Base-by-base conservation (phyloP, 225 moss, liverwort and hornwort species). In the Sphagnum contortum region DNA sequence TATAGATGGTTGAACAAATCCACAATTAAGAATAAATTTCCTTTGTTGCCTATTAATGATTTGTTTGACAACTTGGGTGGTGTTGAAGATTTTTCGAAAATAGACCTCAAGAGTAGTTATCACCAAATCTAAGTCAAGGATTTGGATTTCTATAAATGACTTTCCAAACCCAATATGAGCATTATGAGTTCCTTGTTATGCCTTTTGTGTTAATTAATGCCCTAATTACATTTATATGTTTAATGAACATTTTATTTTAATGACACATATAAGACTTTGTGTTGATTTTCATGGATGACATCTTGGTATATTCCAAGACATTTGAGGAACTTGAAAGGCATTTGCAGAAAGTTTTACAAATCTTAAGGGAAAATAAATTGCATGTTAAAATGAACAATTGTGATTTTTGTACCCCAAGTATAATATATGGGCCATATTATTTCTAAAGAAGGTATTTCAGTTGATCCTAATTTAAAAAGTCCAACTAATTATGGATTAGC, bases 11-110 rank as follows among this genome's bases (percentile, higher is more conserved):
- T 61, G 46, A 61, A 61, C 5, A 61, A 47, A 2, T 61, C 2
- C 29, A 61, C 61, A 5, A 61, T 61, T 45, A 61, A 61, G 6
- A 61, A 61, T 48, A 61, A 48, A 8, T 48, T 45, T 61, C 61
- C 3, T 61, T 47, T 61, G 4, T 12, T 12, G 4, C 8, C 12
- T 4, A 0, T 61, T 3, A 45, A 47, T 61, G 3, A 47, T 48
- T 8, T 2, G 3, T 61, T 61, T 3, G 11, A 46, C 61, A 29
- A 47, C 45, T n/a, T 61, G 6, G 2, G 48, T 47, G 45, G 9
- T 2, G 6, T 48, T 8, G 48, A 2, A 4, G 5, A 1, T 0
- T 61, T 47, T 47, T 61, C 47, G 0, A 61, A 61, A 47, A 61
- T 61, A 2, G 45, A 61, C 0, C 48, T 47, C 3, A 45, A n/a